Evolutionary conservation across 2,329 filamentous ascomycete genomes (phyloP), one percentile per base, ranked within the genome.

Genomic region (Hypoxylon rubiginosum): DNA sequence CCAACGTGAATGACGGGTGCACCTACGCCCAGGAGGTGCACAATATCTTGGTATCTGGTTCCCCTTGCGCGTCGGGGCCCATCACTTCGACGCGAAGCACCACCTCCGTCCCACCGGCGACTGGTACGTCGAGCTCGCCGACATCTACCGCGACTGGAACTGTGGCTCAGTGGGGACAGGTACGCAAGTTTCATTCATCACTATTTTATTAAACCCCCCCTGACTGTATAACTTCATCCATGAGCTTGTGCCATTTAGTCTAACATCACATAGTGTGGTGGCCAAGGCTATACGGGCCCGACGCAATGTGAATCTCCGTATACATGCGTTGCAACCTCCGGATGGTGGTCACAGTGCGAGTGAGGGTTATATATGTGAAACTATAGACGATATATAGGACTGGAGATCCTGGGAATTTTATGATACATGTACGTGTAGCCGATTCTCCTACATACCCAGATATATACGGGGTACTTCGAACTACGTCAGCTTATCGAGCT

Each of bases 1-100:
- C 68, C 10, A 73, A 74, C 21, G 67, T 71, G 17, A 58, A 73
- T 57, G 74, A 80, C 62, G 78, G 78, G 3, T 81, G 80, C 71
- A 82, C 73, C 15, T 82, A 80, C 60, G 79, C 79, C n/a, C 80
- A 82, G 67, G 62, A 80, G 62, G 78, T 74, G 2, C 77, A 80
- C 70, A 72, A 67, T 4, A 81, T 82, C 56, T 68, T 82, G 36
- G 68, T 58, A 7, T 76, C 72, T 15, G 78, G 78, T 17, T 66
- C 70, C 1, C 71, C 77, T 39, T 79, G 77, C 30, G 68, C 57
- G 49, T 58, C 28, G 46, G 46, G 46, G 13, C 46, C 46, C 3
- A 41, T n/a, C 32, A 54, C 51, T 1, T 43, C 36, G 15, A 39
- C 51, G 32, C 51, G n/a, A 10, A 39, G 30, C 34, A 30, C 21